Evolutionary conservation across 257 asterid genomes (phyloP).

Genomic region (Rhazya stricta): DNA sequence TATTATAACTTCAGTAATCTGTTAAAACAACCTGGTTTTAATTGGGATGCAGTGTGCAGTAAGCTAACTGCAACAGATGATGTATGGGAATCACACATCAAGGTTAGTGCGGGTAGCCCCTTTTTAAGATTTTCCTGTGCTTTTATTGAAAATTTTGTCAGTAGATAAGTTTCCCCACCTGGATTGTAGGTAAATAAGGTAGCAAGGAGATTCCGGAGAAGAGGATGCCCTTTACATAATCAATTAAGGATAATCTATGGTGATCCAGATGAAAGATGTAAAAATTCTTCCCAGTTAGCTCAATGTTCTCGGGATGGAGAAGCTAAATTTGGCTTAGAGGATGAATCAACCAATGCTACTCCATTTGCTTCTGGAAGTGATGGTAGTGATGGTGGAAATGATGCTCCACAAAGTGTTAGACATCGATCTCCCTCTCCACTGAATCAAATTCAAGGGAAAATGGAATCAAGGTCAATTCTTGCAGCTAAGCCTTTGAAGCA

Average conservation of each 20-base stretch:
- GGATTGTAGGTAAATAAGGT: not conserved
- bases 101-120: not conserved
- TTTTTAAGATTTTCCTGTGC: too few species aligned
- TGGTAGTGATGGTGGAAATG: not conserved
- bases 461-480: not conserved
- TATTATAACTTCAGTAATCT: slow-evolving; percentile 9
- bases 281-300: not conserved
- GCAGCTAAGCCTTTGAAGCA: not conserved
- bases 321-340: slow-evolving; percentile 2
- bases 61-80: slow-evolving; percentile 13
- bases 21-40: slow-evolving; percentile 15
- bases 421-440: not conserved
- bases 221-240: slow-evolving; percentile 1
- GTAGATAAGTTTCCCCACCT: not conserved
- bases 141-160: not conserved
- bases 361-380: not conserved
- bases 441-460: not conserved
- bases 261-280: not conserved
- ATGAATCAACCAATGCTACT: slow-evolving; percentile 3
- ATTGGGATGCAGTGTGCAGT: slow-evolving; percentile 3
- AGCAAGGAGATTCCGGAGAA: not conserved
- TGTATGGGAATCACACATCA: slow-evolving; percentile 4
- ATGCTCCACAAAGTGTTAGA: not conserved
- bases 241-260: slow-evolving; percentile 1
- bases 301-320: slow-evolving; percentile 1